A percentile compares a stretch with the other conserved stretches of the same genome.
These are phyloP conservation scores for Cronartium quercuum DNA, from an alignment of 1,284 basidiomycete species.

Conservation along the genomic window DNA sequence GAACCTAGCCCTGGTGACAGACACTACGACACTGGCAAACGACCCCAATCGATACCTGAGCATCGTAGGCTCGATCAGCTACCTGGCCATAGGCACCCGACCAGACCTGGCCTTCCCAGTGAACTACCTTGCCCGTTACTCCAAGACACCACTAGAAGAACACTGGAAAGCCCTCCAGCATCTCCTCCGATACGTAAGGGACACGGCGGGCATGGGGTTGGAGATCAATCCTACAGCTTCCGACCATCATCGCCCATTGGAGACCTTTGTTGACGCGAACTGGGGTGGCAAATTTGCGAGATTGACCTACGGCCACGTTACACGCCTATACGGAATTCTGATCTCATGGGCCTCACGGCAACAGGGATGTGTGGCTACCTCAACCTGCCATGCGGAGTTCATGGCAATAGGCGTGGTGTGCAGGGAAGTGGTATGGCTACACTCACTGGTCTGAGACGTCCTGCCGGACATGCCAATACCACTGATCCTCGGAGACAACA, in stretches of 20 bases:
- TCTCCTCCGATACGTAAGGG: neutral
- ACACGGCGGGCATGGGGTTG: neutral
- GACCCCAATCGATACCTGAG: neutral
- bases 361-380: neutral
- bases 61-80: neutral
- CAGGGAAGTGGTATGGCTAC: too few species aligned
- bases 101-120: conserved; percentile 3
- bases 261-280: neutral
- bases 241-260: neutral
- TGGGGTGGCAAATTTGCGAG: neutral
- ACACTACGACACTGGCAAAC: neutral
- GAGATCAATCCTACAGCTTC: neutral
- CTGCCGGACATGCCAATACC: neutral
- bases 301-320: neutral
- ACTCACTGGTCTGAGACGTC: conserved; percentile 1
- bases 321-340: neutral
- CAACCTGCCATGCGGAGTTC: conserved; percentile 8
- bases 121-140: neutral
- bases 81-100: conserved; percentile 1
- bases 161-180: neutral
- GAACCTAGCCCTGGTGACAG: neutral
- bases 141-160: neutral
- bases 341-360: neutral
- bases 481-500: neutral
- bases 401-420: too few species aligned